A percentile compares a stretch with the other conserved stretches of the same genome.
phyloP scores from a whole-genome alignment of 805 yeast species.

The Debaryomyces prosopidis region DNA sequence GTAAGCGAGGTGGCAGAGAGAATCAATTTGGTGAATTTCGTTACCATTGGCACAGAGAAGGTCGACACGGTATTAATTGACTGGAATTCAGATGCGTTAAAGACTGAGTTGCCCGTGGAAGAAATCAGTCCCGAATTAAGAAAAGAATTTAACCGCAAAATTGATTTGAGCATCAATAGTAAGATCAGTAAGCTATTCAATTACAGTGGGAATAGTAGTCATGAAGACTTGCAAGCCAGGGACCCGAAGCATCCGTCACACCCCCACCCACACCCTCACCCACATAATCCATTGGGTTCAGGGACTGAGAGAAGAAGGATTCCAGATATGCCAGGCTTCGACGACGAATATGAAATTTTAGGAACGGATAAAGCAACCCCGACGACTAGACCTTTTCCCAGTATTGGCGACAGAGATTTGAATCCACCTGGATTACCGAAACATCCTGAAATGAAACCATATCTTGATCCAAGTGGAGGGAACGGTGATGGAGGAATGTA shows the following conservation, averaged over 20 bases:
- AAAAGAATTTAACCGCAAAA: slow-evolving; percentile 14
- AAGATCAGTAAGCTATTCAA: slow-evolving; percentile 2
- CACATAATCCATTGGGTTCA: slow-evolving; percentile 1
- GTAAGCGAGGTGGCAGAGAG: slow-evolving; percentile 6
- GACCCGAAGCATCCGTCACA: not conserved
- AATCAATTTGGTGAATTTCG: slow-evolving; percentile 5
- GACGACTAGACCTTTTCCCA: slow-evolving; percentile 14
- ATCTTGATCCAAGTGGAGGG: slow-evolving; percentile 40
- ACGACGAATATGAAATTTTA: slow-evolving; percentile 49
- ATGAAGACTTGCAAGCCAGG: not conserved
- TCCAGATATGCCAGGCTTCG: slow-evolving; percentile 51
- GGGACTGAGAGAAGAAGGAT: slow-evolving; percentile 16
- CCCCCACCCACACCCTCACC: not conserved
- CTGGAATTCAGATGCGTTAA: slow-evolving; percentile 19
- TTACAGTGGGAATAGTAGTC: not conserved
- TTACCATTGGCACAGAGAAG: slow-evolving; percentile 8
- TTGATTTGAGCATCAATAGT: slow-evolving; percentile 19
- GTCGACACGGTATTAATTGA: slow-evolving; percentile 21
- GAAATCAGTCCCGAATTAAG: slow-evolving; percentile 7
- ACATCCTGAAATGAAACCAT: slow-evolving; percentile 45
- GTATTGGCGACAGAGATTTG: slow-evolving; percentile 53
- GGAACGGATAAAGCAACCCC: slow-evolving; percentile 3
- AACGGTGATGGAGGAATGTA: slow-evolving; percentile 52
- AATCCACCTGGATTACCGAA: slow-evolving; percentile 45
- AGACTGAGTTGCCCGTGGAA: slow-evolving; percentile 22